These are phyloP conservation scores for Cyphellophora europaea DNA, from an alignment of 2,329 filamentous ascomycete species.

Conservation along the genomic window DNA sequence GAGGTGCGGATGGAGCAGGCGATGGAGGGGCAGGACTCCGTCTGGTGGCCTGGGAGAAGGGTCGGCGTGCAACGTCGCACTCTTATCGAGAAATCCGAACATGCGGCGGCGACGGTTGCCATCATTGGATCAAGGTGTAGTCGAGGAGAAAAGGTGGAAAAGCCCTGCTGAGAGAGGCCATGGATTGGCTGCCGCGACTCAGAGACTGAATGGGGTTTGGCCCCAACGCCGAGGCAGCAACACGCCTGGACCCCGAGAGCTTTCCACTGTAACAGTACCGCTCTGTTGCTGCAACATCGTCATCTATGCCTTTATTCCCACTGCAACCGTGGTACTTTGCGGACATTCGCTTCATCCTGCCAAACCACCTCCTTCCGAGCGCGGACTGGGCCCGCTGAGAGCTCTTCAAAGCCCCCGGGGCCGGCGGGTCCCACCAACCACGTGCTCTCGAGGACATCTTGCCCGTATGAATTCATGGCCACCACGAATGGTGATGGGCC, in stretches of 20 bases:
- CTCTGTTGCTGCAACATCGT: background rate
- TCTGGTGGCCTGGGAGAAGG: background rate
- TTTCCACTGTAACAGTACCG: background rate
- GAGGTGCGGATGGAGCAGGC: too few species aligned
- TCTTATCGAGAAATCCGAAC: background rate
- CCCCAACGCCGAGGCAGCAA: too few species aligned
- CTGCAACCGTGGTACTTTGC: background rate
- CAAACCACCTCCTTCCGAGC: background rate
- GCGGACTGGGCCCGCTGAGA: background rate
- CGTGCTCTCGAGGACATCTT: too few species aligned
- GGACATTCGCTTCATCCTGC: background rate
- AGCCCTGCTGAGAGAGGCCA: background rate
- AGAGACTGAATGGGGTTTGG: too few species aligned
- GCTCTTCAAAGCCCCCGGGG: background rate
- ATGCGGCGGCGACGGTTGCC: background rate
- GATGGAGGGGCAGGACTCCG: background rate
- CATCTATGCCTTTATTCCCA: background rate
- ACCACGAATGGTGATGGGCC: constrained; percentile 16
- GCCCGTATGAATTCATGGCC: constrained; percentile 15
- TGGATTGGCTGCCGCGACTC: too few species aligned
- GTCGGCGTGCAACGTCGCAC: background rate
- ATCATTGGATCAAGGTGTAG: background rate
- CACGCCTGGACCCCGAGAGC: too few species aligned
- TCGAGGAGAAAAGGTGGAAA: background rate
- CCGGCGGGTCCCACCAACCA: too few species aligned